phyloP scores from a whole-genome alignment of 192 early-diverging fungal species.

The Phlyctochytrium arcticum region DNA sequence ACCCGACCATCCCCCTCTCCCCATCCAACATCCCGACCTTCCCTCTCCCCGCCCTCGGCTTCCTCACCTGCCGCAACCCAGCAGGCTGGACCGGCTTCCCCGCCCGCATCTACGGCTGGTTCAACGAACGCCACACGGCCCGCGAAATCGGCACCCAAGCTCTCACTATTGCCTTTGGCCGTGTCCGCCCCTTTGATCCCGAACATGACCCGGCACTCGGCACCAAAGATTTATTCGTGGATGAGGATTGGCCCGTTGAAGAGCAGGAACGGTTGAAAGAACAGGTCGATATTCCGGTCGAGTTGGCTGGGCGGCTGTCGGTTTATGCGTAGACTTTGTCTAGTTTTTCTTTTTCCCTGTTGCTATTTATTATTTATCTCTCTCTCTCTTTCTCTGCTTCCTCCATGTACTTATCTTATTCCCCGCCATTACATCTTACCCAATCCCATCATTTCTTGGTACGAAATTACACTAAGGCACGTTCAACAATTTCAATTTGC shows the following conservation, averaged over 20 bases:
- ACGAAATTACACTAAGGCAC: too few species aligned
- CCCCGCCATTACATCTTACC: too few species aligned
- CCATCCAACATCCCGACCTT: constrained; percentile 15
- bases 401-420: too few species aligned
- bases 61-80: constrained; percentile 23
- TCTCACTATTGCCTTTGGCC: constrained; percentile 21
- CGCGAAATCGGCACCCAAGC: constrained; percentile 25
- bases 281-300: background rate
- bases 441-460: too few species aligned
- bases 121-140: constrained; percentile 26
- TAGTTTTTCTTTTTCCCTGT: too few species aligned
- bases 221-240: constrained; percentile 6
- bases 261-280: background rate
- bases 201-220: constrained; percentile 2
- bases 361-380: too few species aligned
- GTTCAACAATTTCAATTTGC: too few species aligned
- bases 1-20: background rate
- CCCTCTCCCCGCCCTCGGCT: constrained; percentile 30
- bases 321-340: too few species aligned
- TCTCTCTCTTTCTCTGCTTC: too few species aligned
- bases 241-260: constrained; percentile 15
- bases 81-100: constrained; percentile 33
- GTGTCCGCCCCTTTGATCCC: constrained; percentile 8
- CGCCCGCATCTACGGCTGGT: constrained; percentile 30
- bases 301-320: too few species aligned